Base-by-base conservation (phyloP, 2,329 filamentous ascomycete genomes). In the Aspergillus novoparasiticus region DNA sequence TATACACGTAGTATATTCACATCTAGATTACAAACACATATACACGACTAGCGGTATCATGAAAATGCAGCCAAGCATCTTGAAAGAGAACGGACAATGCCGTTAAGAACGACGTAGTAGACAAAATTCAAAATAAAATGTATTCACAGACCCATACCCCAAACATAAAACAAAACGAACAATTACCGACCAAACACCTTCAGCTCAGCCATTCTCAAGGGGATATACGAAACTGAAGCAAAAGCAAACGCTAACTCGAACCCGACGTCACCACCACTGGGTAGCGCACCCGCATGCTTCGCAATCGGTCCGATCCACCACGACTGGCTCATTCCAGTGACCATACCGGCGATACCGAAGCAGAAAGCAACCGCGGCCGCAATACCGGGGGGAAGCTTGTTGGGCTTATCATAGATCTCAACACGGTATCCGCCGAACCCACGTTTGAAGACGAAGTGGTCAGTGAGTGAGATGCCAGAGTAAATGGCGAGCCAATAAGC, bases 401-500 rank as follows among this genome's bases (percentile, higher is more conserved):
- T 72, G 0, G 84, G 82, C 60, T 85, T 80, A 66, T 88, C 83
- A 73, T 90, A 91, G 65, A 83, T 74, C 48, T 85, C 83, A 0
- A 84, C 78, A n/a, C 78, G 73, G 74, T 92, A 92, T 10, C 86
- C 87, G 2, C 66, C 60, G 67, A 90, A 85, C 3, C 87, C 86
- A 28, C 85, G 83, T 71, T 86, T 86, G 81, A 89, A 92, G 72
- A 90, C 70, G 70, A 91, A 85, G 77, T 92, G 90, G 60, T 92
- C 90, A 1, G 83, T 80, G 21, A 92, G 74, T 1, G 85, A 81
- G 66, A 92, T 86, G 54, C 85, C 89, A 66, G 87, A 85, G 78
- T 92, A 93, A 69, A 92, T 90, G 55, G 89, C 87, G 1, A 92
- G 82, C 89, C 90, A 93, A 80, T 92, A 93, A 2, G 86, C 80